These are phyloP conservation scores for Cyberlindnera petersonii DNA, from an alignment of 805 yeast species.

Conservation along the genomic window DNA sequence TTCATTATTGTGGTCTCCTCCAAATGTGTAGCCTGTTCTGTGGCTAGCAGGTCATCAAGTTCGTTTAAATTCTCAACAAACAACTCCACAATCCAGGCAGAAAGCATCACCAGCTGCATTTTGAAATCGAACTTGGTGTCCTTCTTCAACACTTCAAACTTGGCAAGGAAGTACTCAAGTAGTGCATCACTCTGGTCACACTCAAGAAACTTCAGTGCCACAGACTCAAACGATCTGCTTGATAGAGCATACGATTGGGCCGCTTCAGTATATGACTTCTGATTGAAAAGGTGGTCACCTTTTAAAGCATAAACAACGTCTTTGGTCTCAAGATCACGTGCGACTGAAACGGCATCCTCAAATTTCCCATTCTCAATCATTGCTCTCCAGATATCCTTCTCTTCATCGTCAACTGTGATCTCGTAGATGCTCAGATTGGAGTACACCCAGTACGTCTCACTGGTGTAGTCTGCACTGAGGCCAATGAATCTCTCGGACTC, in stretches of 20 bases:
- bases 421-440: conserved; percentile 63
- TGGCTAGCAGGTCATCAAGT: conserved; percentile 31
- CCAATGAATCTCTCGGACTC: conserved; percentile 41
- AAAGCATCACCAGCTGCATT: conserved; percentile 29
- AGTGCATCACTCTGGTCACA: conserved; percentile 39
- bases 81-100: conserved; percentile 37
- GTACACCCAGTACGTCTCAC: conserved; percentile 73
- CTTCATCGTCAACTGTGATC: conserved; percentile 63
- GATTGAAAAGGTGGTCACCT: conserved; percentile 45
- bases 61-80: conserved; percentile 31
- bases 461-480: conserved; percentile 43
- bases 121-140: conserved; percentile 26
- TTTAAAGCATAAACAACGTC: conserved; percentile 51
- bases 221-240: conserved; percentile 63
- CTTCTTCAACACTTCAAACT: conserved; percentile 33
- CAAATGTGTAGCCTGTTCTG: conserved; percentile 25
- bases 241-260: conserved; percentile 61
- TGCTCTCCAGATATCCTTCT: conserved; percentile 69
- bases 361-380: conserved; percentile 49
- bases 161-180: conserved; percentile 41
- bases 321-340: conserved; percentile 35
- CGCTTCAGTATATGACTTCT: conserved; percentile 33
- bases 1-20: conserved; percentile 26
- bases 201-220: conserved; percentile 55
- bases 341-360: conserved; percentile 55